A percentile compares a stretch with the other conserved stretches of the same genome.
Conservation (phyloP, 495 filamentous ascomycete species). For the Xylaria cubensis region DNA sequence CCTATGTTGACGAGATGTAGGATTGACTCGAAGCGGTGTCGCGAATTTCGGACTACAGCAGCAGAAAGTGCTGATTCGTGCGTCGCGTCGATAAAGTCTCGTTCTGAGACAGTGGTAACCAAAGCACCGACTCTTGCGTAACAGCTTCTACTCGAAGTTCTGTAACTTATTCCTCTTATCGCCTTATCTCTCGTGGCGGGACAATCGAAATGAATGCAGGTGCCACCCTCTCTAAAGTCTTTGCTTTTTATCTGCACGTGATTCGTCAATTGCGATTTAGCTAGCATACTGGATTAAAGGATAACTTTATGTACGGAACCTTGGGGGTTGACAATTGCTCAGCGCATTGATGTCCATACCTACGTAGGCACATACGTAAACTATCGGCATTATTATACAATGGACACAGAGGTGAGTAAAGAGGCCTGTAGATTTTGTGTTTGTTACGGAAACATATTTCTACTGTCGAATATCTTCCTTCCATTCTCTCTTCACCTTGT, state of each 20-base stretch:
- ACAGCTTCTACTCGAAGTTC: neutral
- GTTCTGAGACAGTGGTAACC: neutral
- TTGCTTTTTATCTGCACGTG: conserved; percentile 36
- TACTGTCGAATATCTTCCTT: conserved; percentile 29
- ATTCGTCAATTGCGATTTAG: conserved; percentile 1
- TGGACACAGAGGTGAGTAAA: neutral
- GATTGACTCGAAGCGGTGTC: conserved; percentile 5
- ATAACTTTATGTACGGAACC: neutral
- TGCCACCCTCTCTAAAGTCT: neutral
- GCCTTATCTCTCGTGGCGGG: conserved; percentile 22
- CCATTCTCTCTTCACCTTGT: conserved; percentile 44
- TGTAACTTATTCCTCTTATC: conserved; percentile 31
- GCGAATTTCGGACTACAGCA: conserved; percentile 3
- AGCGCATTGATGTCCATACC: no score
- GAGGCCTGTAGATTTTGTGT: neutral
- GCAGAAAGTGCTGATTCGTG: conserved; percentile 8
- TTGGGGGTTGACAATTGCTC: no score
- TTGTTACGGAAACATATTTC: neutral
- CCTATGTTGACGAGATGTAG: neutral
- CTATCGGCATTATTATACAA: neutral
- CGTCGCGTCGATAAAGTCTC: neutral
- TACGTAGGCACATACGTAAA: neutral
- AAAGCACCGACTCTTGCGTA: conserved; percentile 7
- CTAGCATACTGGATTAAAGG: neutral
- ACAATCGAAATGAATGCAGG: neutral